phyloP scores from a whole-genome alignment of 306 rosid species.

The Corylus avellana region DNA sequence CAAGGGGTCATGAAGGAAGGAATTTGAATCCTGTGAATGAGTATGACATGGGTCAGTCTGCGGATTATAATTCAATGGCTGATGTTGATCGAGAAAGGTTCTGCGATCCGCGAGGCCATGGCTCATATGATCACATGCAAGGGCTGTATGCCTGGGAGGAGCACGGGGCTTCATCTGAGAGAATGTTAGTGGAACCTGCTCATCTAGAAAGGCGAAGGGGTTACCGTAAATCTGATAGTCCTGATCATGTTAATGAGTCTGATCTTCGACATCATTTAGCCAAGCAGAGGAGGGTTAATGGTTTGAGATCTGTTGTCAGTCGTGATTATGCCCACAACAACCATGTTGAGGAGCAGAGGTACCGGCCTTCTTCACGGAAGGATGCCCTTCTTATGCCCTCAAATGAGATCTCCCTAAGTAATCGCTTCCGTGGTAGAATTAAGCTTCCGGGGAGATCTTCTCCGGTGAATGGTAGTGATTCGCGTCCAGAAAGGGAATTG shows the following conservation, averaged over 20 bases:
- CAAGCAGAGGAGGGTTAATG: constrained; percentile 72
- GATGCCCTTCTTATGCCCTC: constrained; percentile 49
- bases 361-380: constrained; percentile 43
- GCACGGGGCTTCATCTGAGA: constrained; percentile 60
- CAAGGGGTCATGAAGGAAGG: constrained; percentile 70
- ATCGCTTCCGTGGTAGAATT: constrained; percentile 85
- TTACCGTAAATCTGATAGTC: constrained; percentile 65
- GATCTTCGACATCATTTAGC: constrained; percentile 81
- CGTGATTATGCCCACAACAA: constrained; percentile 50
- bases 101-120: constrained; percentile 50
- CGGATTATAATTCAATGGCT: constrained; percentile 59
- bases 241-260: constrained; percentile 59
- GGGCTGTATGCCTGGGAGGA: constrained; percentile 82
- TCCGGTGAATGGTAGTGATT: constrained; percentile 41
- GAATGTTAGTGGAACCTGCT: constrained; percentile 42
- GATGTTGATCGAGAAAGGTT: constrained; percentile 73
- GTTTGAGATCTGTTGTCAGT: constrained; percentile 77
- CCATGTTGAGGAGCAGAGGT: constrained; percentile 58
- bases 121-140: constrained; percentile 67
- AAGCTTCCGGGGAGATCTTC: constrained; percentile 55
- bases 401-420: constrained; percentile 58
- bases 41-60: constrained; percentile 60
- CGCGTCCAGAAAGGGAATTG: constrained; percentile 57
- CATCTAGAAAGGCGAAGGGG: constrained; percentile 59
- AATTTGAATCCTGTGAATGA: constrained; percentile 68